Evolutionary conservation across 164 flowering plant species (phyloP).

Genomic region (Piper betle): DNA sequence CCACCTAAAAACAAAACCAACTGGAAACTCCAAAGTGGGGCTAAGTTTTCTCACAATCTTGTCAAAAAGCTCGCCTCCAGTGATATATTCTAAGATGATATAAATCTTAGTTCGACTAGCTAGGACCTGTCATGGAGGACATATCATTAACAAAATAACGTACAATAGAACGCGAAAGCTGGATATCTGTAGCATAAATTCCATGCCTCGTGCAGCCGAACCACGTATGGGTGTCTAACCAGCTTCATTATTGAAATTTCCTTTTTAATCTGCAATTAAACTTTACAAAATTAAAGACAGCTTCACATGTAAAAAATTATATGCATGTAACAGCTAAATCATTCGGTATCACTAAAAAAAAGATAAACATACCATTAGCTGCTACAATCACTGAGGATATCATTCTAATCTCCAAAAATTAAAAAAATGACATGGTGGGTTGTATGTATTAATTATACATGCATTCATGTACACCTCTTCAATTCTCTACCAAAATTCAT

Average conservation of each 20-base stretch:
- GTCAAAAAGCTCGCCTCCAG: conserved; percentile 98
- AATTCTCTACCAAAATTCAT: no score
- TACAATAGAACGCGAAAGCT: not conserved
- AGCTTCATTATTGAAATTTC: conserved; percentile 98
- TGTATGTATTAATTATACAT: no score
- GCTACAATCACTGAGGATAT: no score
- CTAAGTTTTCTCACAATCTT: conserved; percentile 62
- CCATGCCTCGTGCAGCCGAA: conserved; percentile 83
- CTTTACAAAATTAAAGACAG: not conserved
- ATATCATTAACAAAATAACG: not conserved
- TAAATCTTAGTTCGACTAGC: conserved; percentile 99
- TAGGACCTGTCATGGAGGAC: conserved; percentile 41
- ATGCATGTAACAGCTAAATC: no score
- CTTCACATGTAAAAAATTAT: not conserved
- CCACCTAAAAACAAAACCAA: not conserved
- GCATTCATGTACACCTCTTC: no score
- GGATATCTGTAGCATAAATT: not conserved
- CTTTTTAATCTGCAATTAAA: conserved; percentile 70
- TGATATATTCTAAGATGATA: conserved; percentile 89
- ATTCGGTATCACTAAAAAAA: no score
- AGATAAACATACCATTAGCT: no score
- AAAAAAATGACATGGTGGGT: no score
- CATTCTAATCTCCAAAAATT: no score
- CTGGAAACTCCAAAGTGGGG: not conserved
- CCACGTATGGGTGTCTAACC: conserved; percentile 92